These are phyloP conservation scores for Pinus albicaulis DNA, from an alignment of 75 land plant genomes.

Conservation along the genomic window DNA sequence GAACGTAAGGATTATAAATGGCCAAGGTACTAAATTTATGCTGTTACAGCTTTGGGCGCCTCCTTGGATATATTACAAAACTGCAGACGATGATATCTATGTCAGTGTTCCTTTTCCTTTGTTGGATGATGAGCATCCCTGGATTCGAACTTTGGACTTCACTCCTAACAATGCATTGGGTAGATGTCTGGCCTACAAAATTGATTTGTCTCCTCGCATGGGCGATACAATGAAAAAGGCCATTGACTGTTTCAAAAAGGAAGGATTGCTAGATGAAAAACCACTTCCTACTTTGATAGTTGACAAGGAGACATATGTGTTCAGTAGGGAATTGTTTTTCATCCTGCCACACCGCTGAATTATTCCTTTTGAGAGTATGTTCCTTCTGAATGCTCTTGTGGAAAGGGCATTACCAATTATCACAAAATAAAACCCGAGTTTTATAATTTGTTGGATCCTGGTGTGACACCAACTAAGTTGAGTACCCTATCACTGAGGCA, in stretches of 20 bases:
- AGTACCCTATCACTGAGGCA: conserved; percentile 44
- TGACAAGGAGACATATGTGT: conserved; percentile 37
- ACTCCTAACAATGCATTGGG: conserved; percentile 71
- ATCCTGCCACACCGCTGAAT: conserved; percentile 25
- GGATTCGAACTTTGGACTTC: conserved; percentile 91
- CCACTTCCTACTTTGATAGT: conserved; percentile 8
- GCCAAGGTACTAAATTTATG: conserved; percentile 26
- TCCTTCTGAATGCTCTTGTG: conserved; percentile 64
- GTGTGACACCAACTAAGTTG: conserved; percentile 10
- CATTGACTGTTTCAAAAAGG: conserved; percentile 32
- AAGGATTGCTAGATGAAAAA: conserved; percentile 13
- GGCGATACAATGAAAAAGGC: conserved; percentile 43
- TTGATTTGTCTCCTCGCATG: conserved; percentile 59
- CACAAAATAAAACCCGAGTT: conserved; percentile 56
- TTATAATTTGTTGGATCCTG: conserved; percentile 46
- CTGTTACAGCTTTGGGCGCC: conserved; percentile 62
- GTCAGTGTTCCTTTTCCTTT: conserved; percentile 45
- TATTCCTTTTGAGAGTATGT: conserved; percentile 54
- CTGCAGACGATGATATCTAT: conserved; percentile 82
- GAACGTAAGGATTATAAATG: conserved; percentile 40
- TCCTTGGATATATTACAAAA: conserved; percentile 69
- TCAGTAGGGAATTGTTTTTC: conserved; percentile 31
- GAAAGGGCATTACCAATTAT: conserved; percentile 71
- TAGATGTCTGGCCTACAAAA: conserved; percentile 53
- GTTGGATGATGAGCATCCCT: conserved; percentile 92